These are phyloP conservation scores for Fusarium nisikadoi DNA, from an alignment of 2,329 filamentous ascomycete species.

Conservation along the genomic window DNA sequence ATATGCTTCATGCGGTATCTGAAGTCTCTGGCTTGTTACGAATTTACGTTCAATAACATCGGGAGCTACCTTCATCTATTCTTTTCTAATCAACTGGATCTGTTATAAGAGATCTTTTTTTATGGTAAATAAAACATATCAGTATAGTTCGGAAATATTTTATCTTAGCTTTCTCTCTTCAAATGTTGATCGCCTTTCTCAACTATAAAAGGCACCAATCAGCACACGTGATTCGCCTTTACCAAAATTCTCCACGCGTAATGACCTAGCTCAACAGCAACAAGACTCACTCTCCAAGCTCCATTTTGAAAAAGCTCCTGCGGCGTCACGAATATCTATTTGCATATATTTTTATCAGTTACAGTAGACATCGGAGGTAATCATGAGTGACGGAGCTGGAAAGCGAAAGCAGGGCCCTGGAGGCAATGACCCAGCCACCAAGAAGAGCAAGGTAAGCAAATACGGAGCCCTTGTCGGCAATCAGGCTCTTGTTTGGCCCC, in stretches of 20 bases:
- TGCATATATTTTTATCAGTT: background rate
- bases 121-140: background rate
- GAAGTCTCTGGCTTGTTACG: background rate
- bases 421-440: slow-evolving; percentile 45
- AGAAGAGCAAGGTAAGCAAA: slow-evolving; percentile 55
- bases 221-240: slow-evolving; percentile 31
- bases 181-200: background rate
- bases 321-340: background rate
- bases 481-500: background rate
- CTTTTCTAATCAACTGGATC: background rate
- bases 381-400: slow-evolving; percentile 47
- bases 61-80: background rate
- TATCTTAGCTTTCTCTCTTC: background rate
- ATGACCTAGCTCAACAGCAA: slow-evolving; percentile 13
- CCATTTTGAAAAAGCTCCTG: background rate
- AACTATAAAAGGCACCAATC: background rate
- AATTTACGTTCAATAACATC: background rate
- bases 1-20: background rate
- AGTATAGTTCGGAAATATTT: background rate
- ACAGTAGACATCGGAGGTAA: background rate
- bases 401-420: slow-evolving; percentile 52
- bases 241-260: slow-evolving; percentile 37
- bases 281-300: background rate
- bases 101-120: background rate
- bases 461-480: background rate